phyloP scores from a whole-genome alignment of 768 basidiomycete species.

The Termitomyces sp. region DNA sequence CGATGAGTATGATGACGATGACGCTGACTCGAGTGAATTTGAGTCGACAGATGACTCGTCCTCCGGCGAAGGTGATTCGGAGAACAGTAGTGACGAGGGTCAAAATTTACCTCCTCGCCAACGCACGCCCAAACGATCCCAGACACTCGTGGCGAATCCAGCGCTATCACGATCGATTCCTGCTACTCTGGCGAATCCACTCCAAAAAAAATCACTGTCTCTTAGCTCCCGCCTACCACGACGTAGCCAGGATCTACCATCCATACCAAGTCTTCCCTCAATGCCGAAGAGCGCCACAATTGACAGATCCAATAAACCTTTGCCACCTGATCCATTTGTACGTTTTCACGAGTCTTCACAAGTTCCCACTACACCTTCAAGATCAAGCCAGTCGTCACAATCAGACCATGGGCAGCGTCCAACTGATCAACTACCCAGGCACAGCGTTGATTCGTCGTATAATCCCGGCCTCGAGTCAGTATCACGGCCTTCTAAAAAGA shows the following conservation, averaged over 20 bases:
- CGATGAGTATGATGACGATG: slow-evolving; percentile 27
- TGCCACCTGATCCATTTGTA: slow-evolving; percentile 30
- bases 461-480: neutral
- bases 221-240: slow-evolving; percentile 33
- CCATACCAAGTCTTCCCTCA: slow-evolving; percentile 36
- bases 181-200: slow-evolving; percentile 11
- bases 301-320: slow-evolving; percentile 25
- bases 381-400: neutral
- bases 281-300: slow-evolving; percentile 22
- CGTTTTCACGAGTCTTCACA: slow-evolving; percentile 14
- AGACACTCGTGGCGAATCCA: slow-evolving; percentile 6
- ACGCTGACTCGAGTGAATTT: slow-evolving; percentile 21
- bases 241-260: slow-evolving; percentile 28
- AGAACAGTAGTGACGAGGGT: slow-evolving; percentile 25
- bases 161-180: neutral
- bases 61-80: slow-evolving; percentile 13
- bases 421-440: neutral
- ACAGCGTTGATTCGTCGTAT: neutral
- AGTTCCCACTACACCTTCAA: slow-evolving; percentile 15
- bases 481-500: slow-evolving; percentile 19
- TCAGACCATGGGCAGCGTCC: neutral
- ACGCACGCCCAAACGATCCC: slow-evolving; percentile 8
- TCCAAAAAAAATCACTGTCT: slow-evolving; percentile 35
- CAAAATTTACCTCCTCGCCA: slow-evolving; percentile 4
- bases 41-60: slow-evolving; percentile 20